Conservation (phyloP, 805 yeast species). For the Tetrapisispora nanseiensis region DNA sequence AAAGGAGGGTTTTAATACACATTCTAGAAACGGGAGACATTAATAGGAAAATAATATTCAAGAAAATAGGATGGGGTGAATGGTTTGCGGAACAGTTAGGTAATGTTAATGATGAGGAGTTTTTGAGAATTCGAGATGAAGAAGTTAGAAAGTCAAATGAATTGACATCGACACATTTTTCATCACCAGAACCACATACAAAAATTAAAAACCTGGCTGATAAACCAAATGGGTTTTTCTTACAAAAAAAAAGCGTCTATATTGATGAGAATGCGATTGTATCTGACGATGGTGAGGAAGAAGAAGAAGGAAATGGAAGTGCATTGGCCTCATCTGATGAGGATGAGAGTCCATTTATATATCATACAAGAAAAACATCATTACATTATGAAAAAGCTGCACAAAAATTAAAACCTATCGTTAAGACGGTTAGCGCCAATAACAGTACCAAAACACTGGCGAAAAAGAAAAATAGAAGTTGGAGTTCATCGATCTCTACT, state of each 20-base stretch:
- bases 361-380: not conserved
- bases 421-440: not conserved
- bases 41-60: slow-evolving; percentile 52
- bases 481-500: slow-evolving; percentile 9
- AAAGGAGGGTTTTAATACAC: slow-evolving; percentile 79
- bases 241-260: slow-evolving; percentile 12
- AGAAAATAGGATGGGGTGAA: slow-evolving; percentile 96
- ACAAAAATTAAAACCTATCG: slow-evolving; percentile 8
- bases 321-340: too few species aligned
- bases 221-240: too few species aligned
- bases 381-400: slow-evolving; percentile 10
- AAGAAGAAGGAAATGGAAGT: slow-evolving; percentile 2
- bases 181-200: slow-evolving; percentile 5
- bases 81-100: slow-evolving; percentile 56
- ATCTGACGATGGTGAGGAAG: slow-evolving; percentile 26
- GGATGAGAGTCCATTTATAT: not conserved
- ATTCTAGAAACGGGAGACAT: slow-evolving; percentile 68
- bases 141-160: slow-evolving; percentile 15
- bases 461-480: slow-evolving; percentile 9
- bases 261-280: slow-evolving; percentile 33
- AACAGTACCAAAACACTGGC: not conserved
- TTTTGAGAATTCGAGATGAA: slow-evolving; percentile 33
- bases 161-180: not conserved
- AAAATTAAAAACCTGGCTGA: too few species aligned
- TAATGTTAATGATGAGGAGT: slow-evolving; percentile 18